phyloP scores from a whole-genome alignment of 2,329 filamentous ascomycete species.

The Orbilia oligospora region DNA sequence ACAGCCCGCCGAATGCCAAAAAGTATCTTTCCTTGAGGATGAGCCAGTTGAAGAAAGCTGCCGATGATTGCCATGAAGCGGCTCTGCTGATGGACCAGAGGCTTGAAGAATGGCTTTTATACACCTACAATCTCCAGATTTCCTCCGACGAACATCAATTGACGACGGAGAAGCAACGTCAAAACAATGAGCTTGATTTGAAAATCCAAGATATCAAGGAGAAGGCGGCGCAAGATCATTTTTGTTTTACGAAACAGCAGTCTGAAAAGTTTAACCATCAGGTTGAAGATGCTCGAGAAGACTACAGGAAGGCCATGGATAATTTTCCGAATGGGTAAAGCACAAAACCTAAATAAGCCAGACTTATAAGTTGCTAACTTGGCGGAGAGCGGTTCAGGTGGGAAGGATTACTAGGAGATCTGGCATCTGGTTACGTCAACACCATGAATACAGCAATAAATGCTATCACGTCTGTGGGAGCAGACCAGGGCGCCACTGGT shows the following conservation, averaged over 20 bases:
- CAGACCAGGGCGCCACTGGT: no score
- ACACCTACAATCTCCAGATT: conserved; percentile 11
- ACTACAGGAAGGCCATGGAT: conserved; percentile 26
- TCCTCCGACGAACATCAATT: conserved; percentile 10
- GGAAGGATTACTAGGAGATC: conserved; percentile 10
- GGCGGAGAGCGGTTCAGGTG: conserved; percentile 2
- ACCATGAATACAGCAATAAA: neutral
- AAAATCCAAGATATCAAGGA: conserved; percentile 5
- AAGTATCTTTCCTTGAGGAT: neutral
- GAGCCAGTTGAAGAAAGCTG: neutral
- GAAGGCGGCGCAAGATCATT: neutral
- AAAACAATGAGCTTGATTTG: neutral
- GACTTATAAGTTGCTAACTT: neutral
- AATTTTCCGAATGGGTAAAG: conserved; percentile 14
- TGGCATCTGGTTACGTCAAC: conserved; percentile 12
- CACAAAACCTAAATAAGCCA: no score
- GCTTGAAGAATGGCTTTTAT: conserved; percentile 18
- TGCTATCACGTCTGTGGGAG: neutral
- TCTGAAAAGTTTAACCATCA: neutral
- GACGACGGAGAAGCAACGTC: neutral
- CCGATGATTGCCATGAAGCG: neutral
- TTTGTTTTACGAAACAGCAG: neutral
- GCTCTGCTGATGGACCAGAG: neutral
- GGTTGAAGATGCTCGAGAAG: conserved; percentile 9
- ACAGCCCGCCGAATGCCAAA: neutral